These are phyloP conservation scores for Hirsutella rhossiliensis DNA, from an alignment of 2,329 filamentous ascomycete genomes.

Conservation along the genomic window DNA sequence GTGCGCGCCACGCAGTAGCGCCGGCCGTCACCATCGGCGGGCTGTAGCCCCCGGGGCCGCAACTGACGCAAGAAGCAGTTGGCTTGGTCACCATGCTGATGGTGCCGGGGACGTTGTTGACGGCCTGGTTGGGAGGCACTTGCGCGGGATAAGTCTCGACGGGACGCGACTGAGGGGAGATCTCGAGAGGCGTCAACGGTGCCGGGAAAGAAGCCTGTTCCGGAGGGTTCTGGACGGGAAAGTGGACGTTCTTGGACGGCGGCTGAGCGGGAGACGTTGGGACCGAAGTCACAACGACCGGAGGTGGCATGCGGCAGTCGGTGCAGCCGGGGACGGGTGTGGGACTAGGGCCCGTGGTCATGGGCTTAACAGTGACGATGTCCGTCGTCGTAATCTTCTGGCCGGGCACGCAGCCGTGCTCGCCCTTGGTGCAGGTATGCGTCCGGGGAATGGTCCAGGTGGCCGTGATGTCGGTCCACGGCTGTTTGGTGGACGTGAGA, in stretches of 20 bases:
- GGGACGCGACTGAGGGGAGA: background rate
- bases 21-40: slow-evolving; percentile 7
- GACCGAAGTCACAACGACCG: slow-evolving; percentile 1
- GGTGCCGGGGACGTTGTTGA: background rate
- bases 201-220: no score
- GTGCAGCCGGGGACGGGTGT: slow-evolving; percentile 10
- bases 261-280: background rate
- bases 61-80: slow-evolving; percentile 4
- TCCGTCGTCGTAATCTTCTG: slow-evolving; percentile 10
- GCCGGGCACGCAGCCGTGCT: slow-evolving; percentile 14
- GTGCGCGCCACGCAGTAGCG: slow-evolving; percentile 6
- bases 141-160: background rate
- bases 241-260: no score
- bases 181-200: background rate
- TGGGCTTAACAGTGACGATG: slow-evolving; percentile 13
- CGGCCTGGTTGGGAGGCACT: background rate
- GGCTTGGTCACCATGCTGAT: slow-evolving; percentile 5
- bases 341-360: slow-evolving; percentile 11
- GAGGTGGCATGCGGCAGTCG: slow-evolving; percentile 7
- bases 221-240: no score
- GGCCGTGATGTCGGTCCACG: slow-evolving; percentile 12
- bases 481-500: slow-evolving; percentile 9
- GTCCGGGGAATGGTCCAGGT: slow-evolving; percentile 17
- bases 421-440: slow-evolving; percentile 13
- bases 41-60: slow-evolving; percentile 2